Conservation (phyloP, 2,329 filamentous ascomycete genomes). For the Decorospora gaudefroyi region DNA sequence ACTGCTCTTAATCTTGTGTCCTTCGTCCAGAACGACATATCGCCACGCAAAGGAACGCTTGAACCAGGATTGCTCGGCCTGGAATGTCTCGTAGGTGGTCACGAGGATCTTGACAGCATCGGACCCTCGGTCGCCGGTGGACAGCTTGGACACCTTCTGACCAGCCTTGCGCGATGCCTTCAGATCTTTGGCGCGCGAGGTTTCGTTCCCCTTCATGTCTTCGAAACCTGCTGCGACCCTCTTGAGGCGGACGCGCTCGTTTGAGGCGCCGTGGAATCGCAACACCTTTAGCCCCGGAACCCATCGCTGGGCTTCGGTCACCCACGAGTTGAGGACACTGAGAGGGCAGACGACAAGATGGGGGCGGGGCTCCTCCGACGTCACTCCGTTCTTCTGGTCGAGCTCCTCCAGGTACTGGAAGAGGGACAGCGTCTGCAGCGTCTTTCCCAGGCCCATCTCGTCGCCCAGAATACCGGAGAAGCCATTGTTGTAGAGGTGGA, state of each 20-base stretch:
- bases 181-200: slow-evolving; percentile 79
- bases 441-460: slow-evolving; percentile 99
- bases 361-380: slow-evolving; percentile 71
- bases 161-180: slow-evolving; percentile 84
- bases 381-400: slow-evolving; percentile 61
- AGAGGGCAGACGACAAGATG: slow-evolving; percentile 96
- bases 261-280: slow-evolving; percentile 92
- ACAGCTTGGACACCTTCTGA: slow-evolving; percentile 35
- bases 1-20: slow-evolving; percentile 97
- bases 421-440: slow-evolving; percentile 95
- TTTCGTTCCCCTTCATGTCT: slow-evolving; percentile 54
- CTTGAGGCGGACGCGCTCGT: slow-evolving; percentile 74
- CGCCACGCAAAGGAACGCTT: slow-evolving; percentile 97
- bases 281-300: slow-evolving; percentile 82
- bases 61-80: slow-evolving; percentile 90
- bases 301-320: slow-evolving; percentile 97
- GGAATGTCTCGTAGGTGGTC: slow-evolving; percentile 98
- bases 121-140: slow-evolving; percentile 29
- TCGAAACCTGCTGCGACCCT: slow-evolving; percentile 53
- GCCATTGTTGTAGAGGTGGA: slow-evolving; percentile 99
- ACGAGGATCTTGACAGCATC: slow-evolving; percentile 65
- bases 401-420: slow-evolving; percentile 95
- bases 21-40: slow-evolving; percentile 99
- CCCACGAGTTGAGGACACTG: slow-evolving; percentile 97
- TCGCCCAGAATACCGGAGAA: slow-evolving; percentile 97